Base-by-base conservation (phyloP, 73 alveolate species). In the Symbiodinium natans region DNA sequence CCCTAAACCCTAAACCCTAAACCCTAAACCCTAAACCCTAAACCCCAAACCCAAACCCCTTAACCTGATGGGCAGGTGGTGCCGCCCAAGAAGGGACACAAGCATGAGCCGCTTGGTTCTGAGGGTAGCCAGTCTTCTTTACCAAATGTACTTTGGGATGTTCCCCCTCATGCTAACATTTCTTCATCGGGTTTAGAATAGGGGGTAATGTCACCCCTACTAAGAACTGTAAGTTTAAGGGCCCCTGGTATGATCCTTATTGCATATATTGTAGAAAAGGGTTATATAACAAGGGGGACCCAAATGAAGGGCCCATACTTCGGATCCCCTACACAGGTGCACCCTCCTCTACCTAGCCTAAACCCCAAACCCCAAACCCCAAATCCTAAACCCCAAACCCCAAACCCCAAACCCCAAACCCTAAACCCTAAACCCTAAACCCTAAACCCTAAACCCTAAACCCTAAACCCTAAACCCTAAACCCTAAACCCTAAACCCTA, bases 31-130 rank as follows among this genome's bases (percentile, higher is more conserved):
- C 31, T 52, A 8, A 46, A 46, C 1, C 59, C 59, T 46, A 46
- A n/a, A n/a, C n/a, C n/a, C n/a, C n/a, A n/a, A 46, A 21, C 59
- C 59, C 59, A 2, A 15, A 11, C 17, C 25, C 29, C 71, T 0
- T 11, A 8, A 52, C n/a, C n/a, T n/a, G n/a, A n/a, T n/a, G 74
- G 42, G 34, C 92, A 83, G 92, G 92, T 83, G 3, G 92, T 83
- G 27, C 92, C 92, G 17, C 92, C 92, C 29, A 43, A n/a, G 92
- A 42, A 41, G 77, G 92, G 92, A 15, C 92, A 83, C 41, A 83
- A 83, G 48, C 92, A 83, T 31, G 92, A 83, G 92, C 74, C 7
- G 34, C 92, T 41, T 83, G 89, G 59, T 34, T n/a, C n/a, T n/a
- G n/a, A n/a, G n/a, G n/a, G n/a, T n/a, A n/a, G n/a, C n/a, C n/a